Evolutionary conservation across 208 protist genomes (phyloP).

Genomic region (Balamuthia mandrillaris): DNA sequence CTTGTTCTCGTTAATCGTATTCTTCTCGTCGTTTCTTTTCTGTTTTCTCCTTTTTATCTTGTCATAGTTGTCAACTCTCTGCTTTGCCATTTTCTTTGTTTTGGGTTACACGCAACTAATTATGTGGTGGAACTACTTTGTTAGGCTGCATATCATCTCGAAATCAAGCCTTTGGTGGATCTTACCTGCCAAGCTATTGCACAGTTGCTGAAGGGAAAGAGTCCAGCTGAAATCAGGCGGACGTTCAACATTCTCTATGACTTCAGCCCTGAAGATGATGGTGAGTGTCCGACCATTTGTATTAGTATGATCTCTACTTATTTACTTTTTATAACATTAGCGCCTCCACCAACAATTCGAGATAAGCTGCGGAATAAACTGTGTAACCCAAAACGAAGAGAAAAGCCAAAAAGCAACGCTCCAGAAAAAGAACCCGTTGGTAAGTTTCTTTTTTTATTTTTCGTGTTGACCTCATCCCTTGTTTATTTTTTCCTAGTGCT

Average conservation of each 20-base stretch:
- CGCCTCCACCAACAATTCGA: slow-evolving; percentile 13
- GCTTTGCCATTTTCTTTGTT: neutral
- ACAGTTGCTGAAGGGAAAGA: slow-evolving; percentile 34
- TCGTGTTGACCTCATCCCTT: no score
- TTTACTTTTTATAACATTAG: neutral
- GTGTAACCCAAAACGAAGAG: slow-evolving; percentile 21
- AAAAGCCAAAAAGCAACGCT: neutral
- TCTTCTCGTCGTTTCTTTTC: neutral
- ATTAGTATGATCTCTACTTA: no score
- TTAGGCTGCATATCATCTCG: slow-evolving; percentile 17
- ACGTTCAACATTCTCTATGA: slow-evolving; percentile 41
- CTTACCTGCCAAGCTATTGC: slow-evolving; percentile 36
- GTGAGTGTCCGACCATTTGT: no score
- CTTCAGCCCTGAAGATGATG: slow-evolving; percentile 26
- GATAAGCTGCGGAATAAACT: slow-evolving; percentile 31
- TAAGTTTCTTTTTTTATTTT: neutral
- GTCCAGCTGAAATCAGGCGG: slow-evolving; percentile 19
- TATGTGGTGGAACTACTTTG: no score
- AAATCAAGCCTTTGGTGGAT: slow-evolving; percentile 39
- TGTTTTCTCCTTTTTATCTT: neutral
- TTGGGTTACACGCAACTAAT: no score
- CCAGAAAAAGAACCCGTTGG: neutral
- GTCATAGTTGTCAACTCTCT: neutral
- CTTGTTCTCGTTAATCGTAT: neutral
- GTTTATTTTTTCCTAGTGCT: no score